phyloP scores from a whole-genome alignment of 768 basidiomycete genomes.

The Calocybe gangraenosa region DNA sequence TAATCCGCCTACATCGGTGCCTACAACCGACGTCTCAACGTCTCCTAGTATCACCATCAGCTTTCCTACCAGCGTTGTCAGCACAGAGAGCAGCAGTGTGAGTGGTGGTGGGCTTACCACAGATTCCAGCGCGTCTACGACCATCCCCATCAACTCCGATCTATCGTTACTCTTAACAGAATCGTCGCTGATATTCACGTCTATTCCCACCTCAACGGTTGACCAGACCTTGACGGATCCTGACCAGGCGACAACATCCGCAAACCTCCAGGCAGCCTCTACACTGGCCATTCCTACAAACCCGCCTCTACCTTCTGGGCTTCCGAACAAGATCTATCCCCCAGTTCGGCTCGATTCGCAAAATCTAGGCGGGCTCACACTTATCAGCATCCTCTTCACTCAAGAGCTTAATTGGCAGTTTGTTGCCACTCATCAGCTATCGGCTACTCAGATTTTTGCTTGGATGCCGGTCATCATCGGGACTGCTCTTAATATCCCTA shows the following conservation, averaged over 20 bases:
- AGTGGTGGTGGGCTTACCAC: conserved; percentile 3
- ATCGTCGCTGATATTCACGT: conserved; percentile 35
- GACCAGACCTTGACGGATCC: conserved; percentile 35
- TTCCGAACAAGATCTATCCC: conserved; percentile 63
- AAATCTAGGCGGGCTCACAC: conserved; percentile 33
- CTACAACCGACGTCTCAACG: background rate
- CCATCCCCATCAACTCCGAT: conserved; percentile 33
- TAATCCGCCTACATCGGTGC: conserved; percentile 1
- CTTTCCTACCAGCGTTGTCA: conserved; percentile 13
- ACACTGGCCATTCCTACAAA: conserved; percentile 21
- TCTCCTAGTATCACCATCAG: conserved; percentile 12
- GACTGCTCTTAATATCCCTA: conserved; percentile 25
- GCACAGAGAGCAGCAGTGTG: background rate
- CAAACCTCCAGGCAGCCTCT: conserved; percentile 14
- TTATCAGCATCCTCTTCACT: conserved; percentile 68
- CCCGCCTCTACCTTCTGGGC: conserved; percentile 50
- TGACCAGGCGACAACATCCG: conserved; percentile 36
- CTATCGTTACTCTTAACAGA: conserved; percentile 42
- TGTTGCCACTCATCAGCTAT: conserved; percentile 51
- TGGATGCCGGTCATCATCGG: conserved; percentile 49
- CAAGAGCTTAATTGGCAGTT: conserved; percentile 60
- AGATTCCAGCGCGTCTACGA: conserved; percentile 6
- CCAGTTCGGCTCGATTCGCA: conserved; percentile 20
- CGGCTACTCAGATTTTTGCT: conserved; percentile 75
- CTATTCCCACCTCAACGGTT: conserved; percentile 25